Percentiles rank a stretch among this genome's conserved stretches.
Evolutionary conservation across 2,329 filamentous ascomycete genomes (phyloP).

Genomic region (Fusarium sp.): DNA sequence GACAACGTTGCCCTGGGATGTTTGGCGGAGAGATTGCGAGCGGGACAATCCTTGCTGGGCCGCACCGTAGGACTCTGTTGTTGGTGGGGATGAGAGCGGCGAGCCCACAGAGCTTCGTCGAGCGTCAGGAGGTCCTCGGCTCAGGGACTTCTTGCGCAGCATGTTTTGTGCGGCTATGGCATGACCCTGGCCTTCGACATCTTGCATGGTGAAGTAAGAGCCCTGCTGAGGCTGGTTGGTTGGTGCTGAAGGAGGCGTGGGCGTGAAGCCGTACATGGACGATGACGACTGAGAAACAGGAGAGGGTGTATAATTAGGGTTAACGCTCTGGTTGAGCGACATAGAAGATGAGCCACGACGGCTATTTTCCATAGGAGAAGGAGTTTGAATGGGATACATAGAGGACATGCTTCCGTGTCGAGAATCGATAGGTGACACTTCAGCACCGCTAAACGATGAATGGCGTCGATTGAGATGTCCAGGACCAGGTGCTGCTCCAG

Average conservation of each 20-base stretch:
- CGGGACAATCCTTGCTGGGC: conserved; percentile 8
- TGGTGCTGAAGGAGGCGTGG: conserved; percentile 27
- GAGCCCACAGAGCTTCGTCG: conserved; percentile 37
- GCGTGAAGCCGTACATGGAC: conserved; percentile 25
- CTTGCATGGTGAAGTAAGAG: conserved; percentile 35
- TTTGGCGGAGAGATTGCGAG: conserved; percentile 28
- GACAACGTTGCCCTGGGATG: conserved; percentile 10
- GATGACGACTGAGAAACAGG: conserved; percentile 37
- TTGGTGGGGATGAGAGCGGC: conserved; percentile 12
- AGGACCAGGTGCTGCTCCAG: neutral
- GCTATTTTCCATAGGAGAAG: conserved; percentile 43
- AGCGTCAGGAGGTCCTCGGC: conserved; percentile 26
- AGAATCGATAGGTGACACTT: conserved; percentile 44
- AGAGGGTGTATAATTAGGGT: conserved; percentile 34
- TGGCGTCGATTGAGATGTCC: conserved; percentile 32
- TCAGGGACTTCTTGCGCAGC: conserved; percentile 37
- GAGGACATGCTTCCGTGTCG: conserved; percentile 42
- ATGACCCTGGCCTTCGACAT: conserved; percentile 33
- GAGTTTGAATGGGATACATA: conserved; percentile 36
- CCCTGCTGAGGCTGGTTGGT: conserved; percentile 23
- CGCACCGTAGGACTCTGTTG: conserved; percentile 1
- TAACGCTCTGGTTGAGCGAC: conserved; percentile 18
- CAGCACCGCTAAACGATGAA: conserved; percentile 38
- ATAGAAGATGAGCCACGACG: conserved; percentile 35
- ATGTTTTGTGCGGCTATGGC: conserved; percentile 35